Percentiles rank a stretch among this genome's conserved stretches.
Conservation (phyloP, 2,329 filamentous ascomycete species). For the Cercospora sp. region DNA sequence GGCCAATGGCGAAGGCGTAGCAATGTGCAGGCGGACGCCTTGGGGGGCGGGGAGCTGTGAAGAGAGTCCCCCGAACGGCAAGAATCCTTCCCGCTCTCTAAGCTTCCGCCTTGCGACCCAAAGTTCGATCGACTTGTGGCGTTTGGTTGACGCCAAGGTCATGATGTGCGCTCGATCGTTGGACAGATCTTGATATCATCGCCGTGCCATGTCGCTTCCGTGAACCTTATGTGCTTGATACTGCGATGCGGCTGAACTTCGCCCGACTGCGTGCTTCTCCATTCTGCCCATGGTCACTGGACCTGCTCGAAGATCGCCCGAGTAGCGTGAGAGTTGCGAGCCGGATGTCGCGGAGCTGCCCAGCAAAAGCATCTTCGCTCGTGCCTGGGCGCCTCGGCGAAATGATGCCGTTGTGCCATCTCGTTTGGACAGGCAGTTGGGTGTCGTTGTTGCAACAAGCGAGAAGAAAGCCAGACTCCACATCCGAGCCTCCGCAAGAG, state of each 20-base stretch:
- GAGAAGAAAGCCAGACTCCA: not conserved
- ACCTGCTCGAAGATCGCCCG: not conserved
- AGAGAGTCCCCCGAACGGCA: not conserved
- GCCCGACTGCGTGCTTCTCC: not conserved
- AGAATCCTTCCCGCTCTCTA: not conserved
- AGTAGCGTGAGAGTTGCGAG: not conserved
- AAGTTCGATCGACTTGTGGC: not conserved
- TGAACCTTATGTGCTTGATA: not conserved
- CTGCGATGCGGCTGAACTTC: not conserved
- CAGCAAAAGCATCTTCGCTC: not conserved
- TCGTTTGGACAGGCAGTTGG: not conserved
- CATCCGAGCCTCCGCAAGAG: not conserved
- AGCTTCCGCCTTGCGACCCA: not conserved
- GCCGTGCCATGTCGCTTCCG: not conserved
- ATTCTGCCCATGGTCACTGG: not conserved
- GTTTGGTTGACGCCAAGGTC: conserved; percentile 1
- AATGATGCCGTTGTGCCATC: not conserved
- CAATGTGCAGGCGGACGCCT: not conserved
- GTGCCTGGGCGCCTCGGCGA: not conserved
- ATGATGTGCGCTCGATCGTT: not conserved
- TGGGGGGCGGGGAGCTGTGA: not conserved
- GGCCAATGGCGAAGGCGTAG: not conserved
- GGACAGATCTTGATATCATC: not conserved
- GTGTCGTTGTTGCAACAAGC: not conserved
- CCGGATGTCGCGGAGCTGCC: not conserved